Conservation (phyloP, 2,329 filamentous ascomycete species). For the Cadophora malorum region DNA sequence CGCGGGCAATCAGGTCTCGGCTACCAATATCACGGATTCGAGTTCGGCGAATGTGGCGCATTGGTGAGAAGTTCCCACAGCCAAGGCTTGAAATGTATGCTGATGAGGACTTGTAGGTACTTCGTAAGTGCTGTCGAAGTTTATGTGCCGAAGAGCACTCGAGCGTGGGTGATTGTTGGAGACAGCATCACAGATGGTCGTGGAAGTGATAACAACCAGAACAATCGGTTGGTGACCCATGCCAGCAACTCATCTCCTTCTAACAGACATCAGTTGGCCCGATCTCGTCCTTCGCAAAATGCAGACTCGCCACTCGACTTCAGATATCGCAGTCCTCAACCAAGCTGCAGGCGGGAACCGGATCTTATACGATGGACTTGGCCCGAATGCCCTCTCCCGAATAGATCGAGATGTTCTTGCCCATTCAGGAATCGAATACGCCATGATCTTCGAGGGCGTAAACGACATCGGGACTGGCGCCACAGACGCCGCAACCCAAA, state of each 20-base stretch:
- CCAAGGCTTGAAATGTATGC: neutral
- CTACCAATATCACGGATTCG: constrained; percentile 52
- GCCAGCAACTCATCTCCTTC: neutral
- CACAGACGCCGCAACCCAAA: constrained; percentile 54
- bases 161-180: constrained; percentile 61
- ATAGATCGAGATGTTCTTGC: constrained; percentile 69
- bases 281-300: constrained; percentile 60
- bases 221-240: constrained; percentile 54
- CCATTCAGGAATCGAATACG: constrained; percentile 63
- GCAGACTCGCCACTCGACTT: constrained; percentile 53
- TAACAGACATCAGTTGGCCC: constrained; percentile 55
- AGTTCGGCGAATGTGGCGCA: constrained; percentile 45
- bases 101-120: constrained; percentile 52
- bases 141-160: constrained; percentile 52
- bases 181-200: constrained; percentile 73
- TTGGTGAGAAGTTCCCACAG: constrained; percentile 43
- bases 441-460: constrained; percentile 71
- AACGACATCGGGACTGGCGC: constrained; percentile 68
- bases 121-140: constrained; percentile 67
- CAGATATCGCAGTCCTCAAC: constrained; percentile 63
- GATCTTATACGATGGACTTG: constrained; percentile 65
- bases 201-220: constrained; percentile 64
- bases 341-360: constrained; percentile 74
- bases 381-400: constrained; percentile 64
- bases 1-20: constrained; percentile 61